These are phyloP conservation scores for Rhododendron ovatum DNA, from an alignment of 148 eudicot genomes.

Conservation along the genomic window DNA sequence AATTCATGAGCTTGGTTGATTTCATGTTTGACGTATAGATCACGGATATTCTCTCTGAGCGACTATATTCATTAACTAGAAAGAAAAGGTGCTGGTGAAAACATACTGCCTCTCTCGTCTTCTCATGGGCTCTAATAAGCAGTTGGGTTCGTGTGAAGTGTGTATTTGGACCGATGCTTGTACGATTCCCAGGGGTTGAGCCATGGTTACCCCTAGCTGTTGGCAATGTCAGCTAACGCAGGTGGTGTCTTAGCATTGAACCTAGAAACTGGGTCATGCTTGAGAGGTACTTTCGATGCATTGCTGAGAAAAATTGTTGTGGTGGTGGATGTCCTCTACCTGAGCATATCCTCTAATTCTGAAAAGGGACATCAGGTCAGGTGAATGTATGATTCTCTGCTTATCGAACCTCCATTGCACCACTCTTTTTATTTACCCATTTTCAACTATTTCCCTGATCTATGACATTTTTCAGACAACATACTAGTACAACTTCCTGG, in stretches of 20 bases:
- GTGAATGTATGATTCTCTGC: not conserved
- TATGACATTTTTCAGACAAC: not conserved
- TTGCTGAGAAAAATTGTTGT: not conserved
- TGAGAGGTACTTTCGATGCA: not conserved
- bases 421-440: not conserved
- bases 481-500: not conserved
- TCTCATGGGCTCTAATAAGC: not conserved
- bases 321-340: not conserved
- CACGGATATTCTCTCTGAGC: not conserved
- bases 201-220: not conserved
- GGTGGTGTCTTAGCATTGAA: not conserved
- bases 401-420: not conserved
- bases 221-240: not conserved
- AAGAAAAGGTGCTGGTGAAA: not conserved
- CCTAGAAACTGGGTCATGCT: not conserved
- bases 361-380: not conserved
- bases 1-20: not conserved
- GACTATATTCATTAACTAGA: not conserved
- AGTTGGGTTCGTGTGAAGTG: not conserved
- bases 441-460: not conserved
- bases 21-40: not conserved
- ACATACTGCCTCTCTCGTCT: not conserved
- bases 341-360: not conserved
- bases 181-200: not conserved
- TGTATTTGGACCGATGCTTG: not conserved